These are phyloP conservation scores for Globisporangium rhizosaccharum DNA, from an alignment of 352 stramenopile species.

Conservation along the genomic window DNA sequence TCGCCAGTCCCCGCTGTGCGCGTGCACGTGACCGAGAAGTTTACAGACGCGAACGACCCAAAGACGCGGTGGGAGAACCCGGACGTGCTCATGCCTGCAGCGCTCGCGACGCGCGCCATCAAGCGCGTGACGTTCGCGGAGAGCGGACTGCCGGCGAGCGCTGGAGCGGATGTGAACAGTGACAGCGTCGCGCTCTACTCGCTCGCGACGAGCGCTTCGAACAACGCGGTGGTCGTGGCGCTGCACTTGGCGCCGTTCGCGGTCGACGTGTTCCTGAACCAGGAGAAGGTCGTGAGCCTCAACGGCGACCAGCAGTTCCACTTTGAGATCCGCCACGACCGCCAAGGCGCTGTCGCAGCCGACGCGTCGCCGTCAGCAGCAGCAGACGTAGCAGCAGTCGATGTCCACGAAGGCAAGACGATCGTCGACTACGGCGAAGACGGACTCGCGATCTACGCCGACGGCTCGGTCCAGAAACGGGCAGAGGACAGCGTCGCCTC, in stretches of 20 bases:
- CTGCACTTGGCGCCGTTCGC: conserved; percentile 45
- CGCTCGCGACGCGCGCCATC: conserved; percentile 27
- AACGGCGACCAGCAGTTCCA: conserved; percentile 69
- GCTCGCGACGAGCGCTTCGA: conserved; percentile 4
- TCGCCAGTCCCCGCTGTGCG: conserved; percentile 43
- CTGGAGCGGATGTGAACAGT: conserved; percentile 6
- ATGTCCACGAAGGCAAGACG: conserved; percentile 88
- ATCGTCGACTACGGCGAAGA: conserved; percentile 98
- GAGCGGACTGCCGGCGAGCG: conserved; percentile 21
- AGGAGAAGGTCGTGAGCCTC: conserved; percentile 55
- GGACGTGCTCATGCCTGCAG: conserved; percentile 35
- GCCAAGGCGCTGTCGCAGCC: conserved; percentile 25
- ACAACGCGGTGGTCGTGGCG: conserved; percentile 36
- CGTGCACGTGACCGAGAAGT: conserved; percentile 53
- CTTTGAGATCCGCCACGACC: conserved; percentile 76
- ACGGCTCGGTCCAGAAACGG: conserved; percentile 86
- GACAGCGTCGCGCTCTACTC: conserved; percentile 32
- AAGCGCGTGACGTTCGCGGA: conserved; percentile 28
- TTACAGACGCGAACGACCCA: conserved; percentile 38
- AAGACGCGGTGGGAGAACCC: conserved; percentile 53
- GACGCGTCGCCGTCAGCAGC: conserved; percentile 21
- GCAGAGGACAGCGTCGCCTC: conserved; percentile 18
- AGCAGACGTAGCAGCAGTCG: conserved; percentile 21
- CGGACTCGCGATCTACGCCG: conserved; percentile 95
- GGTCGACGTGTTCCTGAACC: conserved; percentile 64